These are phyloP conservation scores for Pleurotus sapidus DNA, from an alignment of 768 basidiomycete species.

Conservation along the genomic window DNA sequence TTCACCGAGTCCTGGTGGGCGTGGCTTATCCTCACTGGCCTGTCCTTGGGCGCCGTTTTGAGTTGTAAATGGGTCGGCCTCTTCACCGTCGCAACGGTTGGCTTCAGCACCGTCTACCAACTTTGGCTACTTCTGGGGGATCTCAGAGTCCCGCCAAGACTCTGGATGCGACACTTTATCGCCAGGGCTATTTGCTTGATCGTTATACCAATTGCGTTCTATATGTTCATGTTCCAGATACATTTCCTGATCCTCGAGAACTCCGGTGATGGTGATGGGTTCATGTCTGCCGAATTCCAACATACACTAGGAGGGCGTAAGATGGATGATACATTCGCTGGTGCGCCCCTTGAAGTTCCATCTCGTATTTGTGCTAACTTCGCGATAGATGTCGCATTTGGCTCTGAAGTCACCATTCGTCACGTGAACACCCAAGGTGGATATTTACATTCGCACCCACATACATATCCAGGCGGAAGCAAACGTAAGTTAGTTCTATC, in stretches of 20 bases:
- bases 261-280: constrained; percentile 96
- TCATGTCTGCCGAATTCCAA: constrained; percentile 99
- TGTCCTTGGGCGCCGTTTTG: constrained; percentile 88
- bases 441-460: constrained; percentile 94
- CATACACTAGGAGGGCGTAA: constrained; percentile 87
- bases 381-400: constrained; percentile 72
- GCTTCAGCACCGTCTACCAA: constrained; percentile 78
- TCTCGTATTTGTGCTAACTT: not conserved
- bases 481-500: constrained; percentile 55
- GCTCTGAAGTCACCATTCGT: constrained; percentile 79
- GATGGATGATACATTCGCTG: constrained; percentile 92
- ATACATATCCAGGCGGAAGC: constrained; percentile 87
- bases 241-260: constrained; percentile 88
- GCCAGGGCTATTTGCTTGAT: constrained; percentile 92
- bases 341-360: constrained; percentile 33
- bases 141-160: constrained; percentile 65
- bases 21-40: constrained; percentile 84
- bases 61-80: constrained; percentile 99
- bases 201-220: constrained; percentile 78
- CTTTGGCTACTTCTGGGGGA: constrained; percentile 92
- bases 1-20: constrained; percentile 92
- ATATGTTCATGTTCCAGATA: constrained; percentile 96
- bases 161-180: constrained; percentile 82
- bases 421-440: constrained; percentile 98
- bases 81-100: constrained; percentile 95